Conservation (phyloP, 352 stramenopile species). For the Phytophthora rubi region DNA sequence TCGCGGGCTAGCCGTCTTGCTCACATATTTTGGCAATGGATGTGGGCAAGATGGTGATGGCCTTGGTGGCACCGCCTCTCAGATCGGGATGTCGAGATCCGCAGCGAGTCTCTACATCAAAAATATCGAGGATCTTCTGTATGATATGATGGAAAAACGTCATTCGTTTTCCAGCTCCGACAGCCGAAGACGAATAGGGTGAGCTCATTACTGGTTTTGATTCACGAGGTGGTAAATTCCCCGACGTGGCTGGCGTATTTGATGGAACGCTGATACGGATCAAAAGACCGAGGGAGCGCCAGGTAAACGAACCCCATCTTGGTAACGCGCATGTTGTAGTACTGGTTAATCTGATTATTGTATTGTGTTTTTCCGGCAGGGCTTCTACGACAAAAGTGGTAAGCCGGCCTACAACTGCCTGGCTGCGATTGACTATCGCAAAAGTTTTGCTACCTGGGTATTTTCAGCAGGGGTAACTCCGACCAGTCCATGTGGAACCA, state of each 20-base stretch:
- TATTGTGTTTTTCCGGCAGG: neutral
- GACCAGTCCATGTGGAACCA: slow-evolving; percentile 20
- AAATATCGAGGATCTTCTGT: slow-evolving; percentile 6
- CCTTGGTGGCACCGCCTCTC: neutral
- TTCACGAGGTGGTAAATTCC: neutral
- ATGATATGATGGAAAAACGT: slow-evolving; percentile 14
- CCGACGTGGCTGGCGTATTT: slow-evolving; percentile 12
- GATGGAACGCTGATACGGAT: slow-evolving; percentile 9
- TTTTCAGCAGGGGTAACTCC: slow-evolving; percentile 13
- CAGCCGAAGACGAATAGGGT: slow-evolving; percentile 1
- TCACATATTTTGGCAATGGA: slow-evolving; percentile 1
- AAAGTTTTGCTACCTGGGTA: slow-evolving; percentile 6
- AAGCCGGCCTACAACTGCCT: slow-evolving; percentile 6
- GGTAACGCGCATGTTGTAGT: neutral
- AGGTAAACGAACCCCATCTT: neutral
- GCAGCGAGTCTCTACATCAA: slow-evolving; percentile 6
- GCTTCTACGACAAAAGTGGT: slow-evolving; percentile 13
- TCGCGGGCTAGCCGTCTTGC: neutral
- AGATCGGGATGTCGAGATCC: neutral
- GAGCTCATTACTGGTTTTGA: slow-evolving; percentile 7
- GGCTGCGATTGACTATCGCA: slow-evolving; percentile 6
- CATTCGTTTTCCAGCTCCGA: slow-evolving; percentile 2
- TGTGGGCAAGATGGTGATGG: slow-evolving; percentile 3
- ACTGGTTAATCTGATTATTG: too few species aligned
- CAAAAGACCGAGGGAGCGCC: neutral